Base-by-base conservation (phyloP, 2,329 filamentous ascomycete genomes). In the Alternaria solani region DNA sequence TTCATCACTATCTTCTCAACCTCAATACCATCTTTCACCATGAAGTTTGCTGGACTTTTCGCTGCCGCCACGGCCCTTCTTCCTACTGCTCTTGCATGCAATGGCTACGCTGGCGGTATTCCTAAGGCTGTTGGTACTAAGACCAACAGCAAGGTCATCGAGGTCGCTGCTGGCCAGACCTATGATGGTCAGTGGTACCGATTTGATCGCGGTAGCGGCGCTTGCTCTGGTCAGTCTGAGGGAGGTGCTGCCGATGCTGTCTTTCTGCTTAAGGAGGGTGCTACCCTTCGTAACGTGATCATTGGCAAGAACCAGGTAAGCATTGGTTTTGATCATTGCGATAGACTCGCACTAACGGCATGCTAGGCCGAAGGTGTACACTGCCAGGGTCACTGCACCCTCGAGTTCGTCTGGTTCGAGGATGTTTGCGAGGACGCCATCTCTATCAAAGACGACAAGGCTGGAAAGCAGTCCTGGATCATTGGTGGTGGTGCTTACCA, bases 211-310 rank as follows among this genome's bases (percentile, higher is more conserved):
- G 67, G 70, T 20, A 67, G 59, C 39, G 69, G 70, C 52, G 70
- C 71, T 42, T 74, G 71, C 64, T 58, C 43, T 42, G 64, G 59
- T n/a, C 60, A 69, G 39, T 28, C 57, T 7, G 69, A 72, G 52
- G 71, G 70, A 14, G 66, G 69, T 58, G 34, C 51, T 43, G 26
- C 56, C 7, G 56, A 59, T 18, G 56, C 56, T 14, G 56, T 85
- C 66, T 85, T 85, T 77, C 78, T 84, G 56, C 78, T 86, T 39
- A 77, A 81, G 62, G 72, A 78, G 23, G 84, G 84, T 23, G 84
- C 81, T 16, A 82, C 81, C 14, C 75, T 86, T 38, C 80, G 78
- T 59, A 85, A 85, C 64, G 83, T 83, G 66, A 85, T 86, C 71
- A 85, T 86, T 53, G 83, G 84, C 18, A 77, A 79, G 48, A 80